Evolutionary conservation across 1,139 yeast species (phyloP).

Genomic region (Hansenula lynferdii): DNA sequence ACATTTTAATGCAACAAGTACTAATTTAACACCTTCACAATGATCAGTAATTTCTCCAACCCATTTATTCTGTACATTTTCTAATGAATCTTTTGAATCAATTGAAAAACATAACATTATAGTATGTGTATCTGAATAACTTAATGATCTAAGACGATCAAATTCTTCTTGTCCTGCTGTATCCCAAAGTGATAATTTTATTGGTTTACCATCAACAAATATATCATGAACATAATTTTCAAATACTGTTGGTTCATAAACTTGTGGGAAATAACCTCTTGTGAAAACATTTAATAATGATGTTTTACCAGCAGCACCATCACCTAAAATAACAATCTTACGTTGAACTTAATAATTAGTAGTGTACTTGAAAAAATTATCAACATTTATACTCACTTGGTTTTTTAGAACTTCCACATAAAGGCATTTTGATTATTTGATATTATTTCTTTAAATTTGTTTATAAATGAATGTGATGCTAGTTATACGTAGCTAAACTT

Average conservation of each 20-base stretch:
- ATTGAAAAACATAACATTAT: slow-evolving; percentile 95
- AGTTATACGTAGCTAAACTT: no score
- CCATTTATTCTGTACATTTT: slow-evolving; percentile 94
- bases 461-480: no score
- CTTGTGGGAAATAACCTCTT: slow-evolving; percentile 96
- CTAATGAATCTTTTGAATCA: slow-evolving; percentile 90
- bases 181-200: slow-evolving; percentile 94
- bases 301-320: slow-evolving; percentile 95
- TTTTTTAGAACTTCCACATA: slow-evolving; percentile 66
- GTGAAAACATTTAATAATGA: slow-evolving; percentile 94
- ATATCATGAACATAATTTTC: slow-evolving; percentile 98
- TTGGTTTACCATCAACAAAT: slow-evolving; percentile 90
- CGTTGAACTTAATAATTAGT: slow-evolving; percentile 58
- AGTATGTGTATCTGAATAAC: slow-evolving; percentile 94
- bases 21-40: slow-evolving; percentile 93
- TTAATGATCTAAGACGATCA: slow-evolving; percentile 82
- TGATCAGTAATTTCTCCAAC: slow-evolving; percentile 95
- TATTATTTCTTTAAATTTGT: no score
- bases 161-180: slow-evolving; percentile 99
- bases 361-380: slow-evolving; percentile 1
- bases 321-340: slow-evolving; percentile 93
- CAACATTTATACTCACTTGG: slow-evolving; percentile 41
- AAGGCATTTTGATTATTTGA: slow-evolving; percentile 46
- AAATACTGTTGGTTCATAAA: slow-evolving; percentile 96
- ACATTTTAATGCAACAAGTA: slow-evolving; percentile 90